Percentiles rank a stretch among this genome's conserved stretches.
Conservation (phyloP, 2,329 filamentous ascomycete species). For the Calonectria pteridis region DNA sequence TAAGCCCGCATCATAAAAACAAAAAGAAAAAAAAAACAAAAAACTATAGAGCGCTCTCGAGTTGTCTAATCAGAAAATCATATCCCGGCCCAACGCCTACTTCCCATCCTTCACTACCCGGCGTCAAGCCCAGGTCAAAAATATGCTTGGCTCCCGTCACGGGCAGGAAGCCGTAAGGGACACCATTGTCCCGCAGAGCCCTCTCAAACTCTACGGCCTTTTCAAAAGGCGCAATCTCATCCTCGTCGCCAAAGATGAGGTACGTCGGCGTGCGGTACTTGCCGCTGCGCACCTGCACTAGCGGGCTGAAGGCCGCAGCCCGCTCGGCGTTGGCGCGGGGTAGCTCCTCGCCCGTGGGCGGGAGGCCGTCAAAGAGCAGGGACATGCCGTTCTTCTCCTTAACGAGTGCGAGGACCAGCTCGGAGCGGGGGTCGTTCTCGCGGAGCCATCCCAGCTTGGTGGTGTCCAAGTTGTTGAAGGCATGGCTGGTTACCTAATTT, state of each 20-base stretch:
- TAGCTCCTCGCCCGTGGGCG: slow-evolving; percentile 18
- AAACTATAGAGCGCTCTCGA: slow-evolving; percentile 15
- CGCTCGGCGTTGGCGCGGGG: slow-evolving; percentile 21
- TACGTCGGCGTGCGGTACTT: slow-evolving; percentile 35
- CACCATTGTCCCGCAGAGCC: not conserved
- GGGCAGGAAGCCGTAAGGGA: slow-evolving; percentile 29
- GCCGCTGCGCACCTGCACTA: slow-evolving; percentile 30
- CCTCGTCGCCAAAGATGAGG: slow-evolving; percentile 34
- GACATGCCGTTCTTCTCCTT: slow-evolving; percentile 38
- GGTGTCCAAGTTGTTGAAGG: slow-evolving; percentile 31
- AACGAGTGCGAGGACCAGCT: slow-evolving; percentile 34
- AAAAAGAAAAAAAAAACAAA: not conserved
- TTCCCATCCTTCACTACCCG: slow-evolving; percentile 33
- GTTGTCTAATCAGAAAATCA: slow-evolving; percentile 30
- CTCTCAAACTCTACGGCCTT: slow-evolving; percentile 29
- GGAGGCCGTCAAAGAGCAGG: slow-evolving; percentile 33
- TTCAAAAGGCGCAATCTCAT: slow-evolving; percentile 35
- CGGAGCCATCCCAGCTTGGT: slow-evolving; percentile 35
- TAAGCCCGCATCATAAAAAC: not conserved
- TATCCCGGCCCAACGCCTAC: slow-evolving; percentile 31
- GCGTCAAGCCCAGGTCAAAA: slow-evolving; percentile 31
- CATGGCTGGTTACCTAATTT: slow-evolving; percentile 23
- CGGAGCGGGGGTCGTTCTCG: slow-evolving; percentile 33
- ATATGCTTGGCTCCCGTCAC: slow-evolving; percentile 35
- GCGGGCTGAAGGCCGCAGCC: slow-evolving; percentile 32